Conservation (phyloP, 2,329 filamentous ascomycete species). For the Epichloe coenophiala region DNA sequence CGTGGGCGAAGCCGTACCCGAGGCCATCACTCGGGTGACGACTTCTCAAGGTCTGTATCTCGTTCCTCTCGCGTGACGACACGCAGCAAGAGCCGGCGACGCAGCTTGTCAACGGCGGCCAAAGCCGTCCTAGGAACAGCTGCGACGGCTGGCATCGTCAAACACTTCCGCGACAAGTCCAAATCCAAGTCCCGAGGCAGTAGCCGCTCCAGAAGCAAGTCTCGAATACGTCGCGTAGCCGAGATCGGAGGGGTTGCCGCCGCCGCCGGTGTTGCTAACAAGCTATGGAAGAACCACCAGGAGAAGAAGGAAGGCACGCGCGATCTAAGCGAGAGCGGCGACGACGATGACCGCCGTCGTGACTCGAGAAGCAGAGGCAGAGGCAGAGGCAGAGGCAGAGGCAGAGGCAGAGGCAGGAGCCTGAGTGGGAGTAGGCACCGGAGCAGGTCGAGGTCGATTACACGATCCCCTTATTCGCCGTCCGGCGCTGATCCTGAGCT, state of each 20-base stretch:
- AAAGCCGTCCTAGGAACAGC: conserved; percentile 46
- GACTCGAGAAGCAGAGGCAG: conserved; percentile 15
- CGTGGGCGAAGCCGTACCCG: conserved; percentile 43
- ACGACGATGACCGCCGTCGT: conserved; percentile 23
- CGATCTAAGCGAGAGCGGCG: conserved; percentile 17
- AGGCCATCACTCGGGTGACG: conserved; percentile 25
- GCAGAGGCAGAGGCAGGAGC: conserved; percentile 18
- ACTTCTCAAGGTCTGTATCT: conserved; percentile 25
- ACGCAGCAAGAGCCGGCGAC: conserved; percentile 29
- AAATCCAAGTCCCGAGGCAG: conserved; percentile 15
- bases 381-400: conserved; percentile 13
- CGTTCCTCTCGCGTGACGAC: conserved; percentile 23
- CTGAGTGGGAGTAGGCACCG: conserved; percentile 14
- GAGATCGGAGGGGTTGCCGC: conserved; percentile 50
- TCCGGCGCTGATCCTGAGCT: conserved; percentile 49
- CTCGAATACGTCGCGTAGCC: conserved; percentile 37
- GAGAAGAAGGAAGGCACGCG: conserved; percentile 42
- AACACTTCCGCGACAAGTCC: conserved; percentile 43
- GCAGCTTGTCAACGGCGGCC: conserved; percentile 34
- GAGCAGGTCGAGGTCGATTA: conserved; percentile 37
- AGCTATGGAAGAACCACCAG: conserved; percentile 46
- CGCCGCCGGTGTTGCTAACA: conserved; percentile 46
- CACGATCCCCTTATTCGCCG: conserved; percentile 36
- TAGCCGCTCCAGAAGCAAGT: conserved; percentile 30
- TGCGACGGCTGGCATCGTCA: conserved; percentile 42